Conservation (phyloP, 106 monocot species). For the Cymbidium sinense region DNA sequence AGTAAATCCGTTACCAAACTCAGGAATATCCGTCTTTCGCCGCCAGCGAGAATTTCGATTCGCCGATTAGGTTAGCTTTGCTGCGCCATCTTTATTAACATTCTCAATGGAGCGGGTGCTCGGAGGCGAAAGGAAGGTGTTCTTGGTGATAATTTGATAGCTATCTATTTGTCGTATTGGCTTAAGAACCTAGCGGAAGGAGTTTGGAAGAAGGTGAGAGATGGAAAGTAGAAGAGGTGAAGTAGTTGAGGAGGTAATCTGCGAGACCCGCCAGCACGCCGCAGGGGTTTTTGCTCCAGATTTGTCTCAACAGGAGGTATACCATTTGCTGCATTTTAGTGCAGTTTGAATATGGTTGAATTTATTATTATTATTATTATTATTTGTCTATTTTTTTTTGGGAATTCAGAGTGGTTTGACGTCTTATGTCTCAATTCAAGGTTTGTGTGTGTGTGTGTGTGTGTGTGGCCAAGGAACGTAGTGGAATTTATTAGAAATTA, state of each 20-base stretch:
- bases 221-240: constrained; percentile 15
- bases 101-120: neutral
- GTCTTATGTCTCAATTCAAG: constrained; percentile 46
- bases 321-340: neutral
- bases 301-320: constrained; percentile 21
- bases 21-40: neutral
- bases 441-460: constrained; percentile 15
- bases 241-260: constrained; percentile 32
- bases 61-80: neutral
- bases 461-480: no score
- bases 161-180: neutral
- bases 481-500: no score
- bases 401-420: constrained; percentile 27
- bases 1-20: no score
- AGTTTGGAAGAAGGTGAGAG: neutral
- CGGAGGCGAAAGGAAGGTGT: neutral
- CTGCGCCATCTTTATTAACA: neutral
- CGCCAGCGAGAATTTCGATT: neutral
- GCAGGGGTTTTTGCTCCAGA: constrained; percentile 21
- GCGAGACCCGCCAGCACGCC: constrained; percentile 58
- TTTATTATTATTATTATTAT: neutral
- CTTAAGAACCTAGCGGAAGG: neutral
- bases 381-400: neutral
- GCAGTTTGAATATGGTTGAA: neutral
- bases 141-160: no score